Percentiles rank a stretch among this genome's conserved stretches.
These are phyloP conservation scores for Ramaria sp. DNA, from an alignment of 768 basidiomycete genomes.

Conservation along the genomic window DNA sequence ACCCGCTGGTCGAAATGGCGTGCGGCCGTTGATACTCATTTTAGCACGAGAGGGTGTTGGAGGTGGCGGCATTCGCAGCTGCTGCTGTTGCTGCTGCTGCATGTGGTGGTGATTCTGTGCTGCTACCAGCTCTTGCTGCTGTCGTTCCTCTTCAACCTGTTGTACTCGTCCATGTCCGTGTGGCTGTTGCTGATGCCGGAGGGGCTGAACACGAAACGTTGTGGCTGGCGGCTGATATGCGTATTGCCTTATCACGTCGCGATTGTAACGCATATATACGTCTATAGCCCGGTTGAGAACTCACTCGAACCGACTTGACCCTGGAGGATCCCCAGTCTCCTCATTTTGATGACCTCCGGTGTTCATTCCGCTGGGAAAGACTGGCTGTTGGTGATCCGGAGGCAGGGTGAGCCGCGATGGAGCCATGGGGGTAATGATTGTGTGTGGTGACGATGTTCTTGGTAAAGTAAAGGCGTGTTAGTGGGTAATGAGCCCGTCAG, in stretches of 20 bases:
- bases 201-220: slow-evolving; percentile 11
- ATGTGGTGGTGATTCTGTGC: slow-evolving; percentile 8
- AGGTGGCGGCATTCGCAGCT: slow-evolving; percentile 6
- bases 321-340: slow-evolving; percentile 27
- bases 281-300: slow-evolving; percentile 8
- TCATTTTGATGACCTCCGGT: neutral
- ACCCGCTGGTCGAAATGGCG: slow-evolving; percentile 1
- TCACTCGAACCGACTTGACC: slow-evolving; percentile 40
- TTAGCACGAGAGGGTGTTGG: neutral
- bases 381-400: slow-evolving; percentile 44
- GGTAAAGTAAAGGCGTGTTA: too few species aligned
- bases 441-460: slow-evolving; percentile 41
- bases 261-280: slow-evolving; percentile 17
- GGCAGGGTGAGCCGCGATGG: slow-evolving; percentile 62
- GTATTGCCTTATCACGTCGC: slow-evolving; percentile 44
- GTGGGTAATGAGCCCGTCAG: too few species aligned
- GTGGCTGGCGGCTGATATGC: slow-evolving; percentile 46
- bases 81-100: slow-evolving; percentile 1
- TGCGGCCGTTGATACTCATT: neutral
- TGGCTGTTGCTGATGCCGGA: slow-evolving; percentile 22
- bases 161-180: slow-evolving; percentile 26
- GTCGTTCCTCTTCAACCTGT: too few species aligned
- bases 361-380: slow-evolving; percentile 22
- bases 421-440: slow-evolving; percentile 41
- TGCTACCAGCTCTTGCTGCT: slow-evolving; percentile 29